Evolutionary conservation across 805 yeast genomes (phyloP), one percentile per base, ranked within the genome.

Genomic region (Cyberlindnera suaveolens): DNA sequence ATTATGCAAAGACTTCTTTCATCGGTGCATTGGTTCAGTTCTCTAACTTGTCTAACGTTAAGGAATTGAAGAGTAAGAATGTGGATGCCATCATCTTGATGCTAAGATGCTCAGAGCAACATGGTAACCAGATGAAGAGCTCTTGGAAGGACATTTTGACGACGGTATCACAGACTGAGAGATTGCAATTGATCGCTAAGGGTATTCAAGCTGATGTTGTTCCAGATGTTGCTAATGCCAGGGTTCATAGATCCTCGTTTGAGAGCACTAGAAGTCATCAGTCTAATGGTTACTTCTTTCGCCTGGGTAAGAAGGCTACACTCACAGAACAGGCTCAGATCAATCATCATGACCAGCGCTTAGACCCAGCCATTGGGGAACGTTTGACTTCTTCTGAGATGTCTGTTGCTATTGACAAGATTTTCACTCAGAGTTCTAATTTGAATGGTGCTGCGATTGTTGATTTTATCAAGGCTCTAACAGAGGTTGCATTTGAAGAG

Each of bases 1-100:
- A 82, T 42, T 80, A 86, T 54, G 95, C 97, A 0, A 78, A 93
- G 58, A 79, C 84, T 11, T 86, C 98, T 1, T 93, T 91, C 61
- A 78, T 95, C 47, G 84, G 95, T 43, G 95, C 96, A 0, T 71
- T 93, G 52, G 82, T 88, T 30, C 96, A 90, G 62, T 90, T 88
- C 57, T 80, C 91, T 42, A 85, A 85, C 53, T 67, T 91, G 47
- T 80, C 81, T 60, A 88, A 87, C 54, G 74, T 83, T 44, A 82
- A 82, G 46, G 95, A 85, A 58, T 76, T 93, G 70, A 78, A 77
- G 45, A 63, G 71, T 5, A 91, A 91, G 64, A 89, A 89, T 59
- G 79, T 93, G 18, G 82, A 78, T 43, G 96, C 97, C 0, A 77
- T 89, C 42, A 69, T 80, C 44, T 72, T 83, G 6, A 65, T 93